These are phyloP conservation scores for Henckelia pumila DNA, from an alignment of 257 asterid species.

Conservation along the genomic window DNA sequence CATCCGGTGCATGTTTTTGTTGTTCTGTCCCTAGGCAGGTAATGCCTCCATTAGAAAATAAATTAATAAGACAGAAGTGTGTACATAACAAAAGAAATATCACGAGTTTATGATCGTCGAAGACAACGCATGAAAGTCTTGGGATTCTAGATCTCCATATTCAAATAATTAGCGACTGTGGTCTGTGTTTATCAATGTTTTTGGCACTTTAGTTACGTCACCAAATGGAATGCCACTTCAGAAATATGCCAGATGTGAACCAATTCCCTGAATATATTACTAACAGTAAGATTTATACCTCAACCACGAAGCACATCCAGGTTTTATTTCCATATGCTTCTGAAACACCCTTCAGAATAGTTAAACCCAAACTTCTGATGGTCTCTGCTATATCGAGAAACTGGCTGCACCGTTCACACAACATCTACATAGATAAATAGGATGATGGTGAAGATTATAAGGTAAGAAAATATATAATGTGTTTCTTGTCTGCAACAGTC, in stretches of 20 bases:
- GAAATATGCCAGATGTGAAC: not conserved
- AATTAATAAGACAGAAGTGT: not conserved
- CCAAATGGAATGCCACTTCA: not conserved
- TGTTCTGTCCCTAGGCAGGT: slow-evolving; percentile 50
- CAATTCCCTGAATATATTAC: slow-evolving; percentile 3
- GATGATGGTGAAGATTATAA: slow-evolving; percentile 11
- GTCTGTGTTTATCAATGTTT: too few species aligned
- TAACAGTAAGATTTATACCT: slow-evolving; percentile 47
- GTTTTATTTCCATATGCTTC: slow-evolving; percentile 67
- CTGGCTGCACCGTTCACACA: slow-evolving; percentile 62
- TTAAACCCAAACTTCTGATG: slow-evolving; percentile 78
- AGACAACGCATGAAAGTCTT: not conserved
- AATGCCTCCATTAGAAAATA: slow-evolving; percentile 17
- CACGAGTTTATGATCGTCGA: not conserved
- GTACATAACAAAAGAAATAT: not conserved
- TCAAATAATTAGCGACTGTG: too few species aligned
- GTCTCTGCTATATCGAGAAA: slow-evolving; percentile 86
- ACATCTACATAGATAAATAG: slow-evolving; percentile 52
- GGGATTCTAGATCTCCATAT: not conserved
- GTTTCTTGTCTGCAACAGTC: not conserved
- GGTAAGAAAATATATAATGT: not conserved
- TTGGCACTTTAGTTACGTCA: too few species aligned
- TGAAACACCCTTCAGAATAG: slow-evolving; percentile 76
- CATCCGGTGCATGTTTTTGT: slow-evolving; percentile 85
- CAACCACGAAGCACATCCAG: slow-evolving; percentile 86